phyloP scores from a whole-genome alignment of 116 monocot genomes.

The Cymodocea nodosa region DNA sequence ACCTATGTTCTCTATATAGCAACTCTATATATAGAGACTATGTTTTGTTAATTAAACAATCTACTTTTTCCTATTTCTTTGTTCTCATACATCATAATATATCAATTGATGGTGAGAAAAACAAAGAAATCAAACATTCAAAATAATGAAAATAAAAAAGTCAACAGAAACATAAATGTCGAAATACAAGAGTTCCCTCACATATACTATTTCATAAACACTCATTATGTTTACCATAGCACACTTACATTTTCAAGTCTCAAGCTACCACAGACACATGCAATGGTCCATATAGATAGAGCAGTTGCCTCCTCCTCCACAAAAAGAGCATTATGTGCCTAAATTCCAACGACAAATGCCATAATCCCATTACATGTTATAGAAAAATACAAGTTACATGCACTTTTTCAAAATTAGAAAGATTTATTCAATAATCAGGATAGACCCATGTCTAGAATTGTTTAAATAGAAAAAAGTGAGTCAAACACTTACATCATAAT shows the following conservation, averaged over 20 bases:
- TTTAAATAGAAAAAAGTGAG: background rate
- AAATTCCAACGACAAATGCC: background rate
- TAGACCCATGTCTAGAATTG: background rate
- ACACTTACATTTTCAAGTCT: slow-evolving; percentile 92
- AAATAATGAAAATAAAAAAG: too few species aligned
- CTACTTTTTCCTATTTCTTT: too few species aligned
- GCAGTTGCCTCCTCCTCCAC: slow-evolving; percentile 91
- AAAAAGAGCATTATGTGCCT: slow-evolving; percentile 70
- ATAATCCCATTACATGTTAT: too few species aligned
- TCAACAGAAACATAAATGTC: too few species aligned
- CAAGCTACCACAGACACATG: slow-evolving; percentile 89
- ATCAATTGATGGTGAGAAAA: too few species aligned
- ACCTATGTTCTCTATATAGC: too few species aligned
- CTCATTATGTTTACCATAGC: background rate
- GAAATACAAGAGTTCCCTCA: too few species aligned
- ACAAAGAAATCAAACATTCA: too few species aligned
- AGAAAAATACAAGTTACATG: background rate
- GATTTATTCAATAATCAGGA: background rate
- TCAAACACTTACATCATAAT: background rate
- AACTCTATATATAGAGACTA: too few species aligned
- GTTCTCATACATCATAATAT: too few species aligned
- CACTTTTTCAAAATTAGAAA: background rate
- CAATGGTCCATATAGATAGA: slow-evolving; percentile 87
- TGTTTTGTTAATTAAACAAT: too few species aligned
- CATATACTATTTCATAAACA: background rate